These are phyloP conservation scores for Carex cristatella DNA, from an alignment of 176 grass and related monocot genomes.

Conservation along the genomic window DNA sequence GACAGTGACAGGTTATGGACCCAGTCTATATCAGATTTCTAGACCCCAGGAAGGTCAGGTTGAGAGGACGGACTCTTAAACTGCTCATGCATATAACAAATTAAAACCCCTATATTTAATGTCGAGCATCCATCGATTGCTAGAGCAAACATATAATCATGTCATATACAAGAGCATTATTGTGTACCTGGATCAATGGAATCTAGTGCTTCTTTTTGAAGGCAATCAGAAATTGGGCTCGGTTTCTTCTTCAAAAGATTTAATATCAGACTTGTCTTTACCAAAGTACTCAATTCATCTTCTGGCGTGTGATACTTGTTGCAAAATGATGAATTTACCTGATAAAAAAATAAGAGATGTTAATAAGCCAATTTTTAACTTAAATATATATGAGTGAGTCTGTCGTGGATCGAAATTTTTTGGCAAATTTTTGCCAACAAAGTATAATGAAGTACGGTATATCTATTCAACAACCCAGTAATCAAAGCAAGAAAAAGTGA, in stretches of 20 bases:
- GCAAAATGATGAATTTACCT: constrained; percentile 48
- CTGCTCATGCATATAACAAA: too few species aligned
- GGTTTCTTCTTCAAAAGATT: constrained; percentile 79
- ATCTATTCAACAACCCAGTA: too few species aligned
- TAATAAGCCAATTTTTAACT: too few species aligned
- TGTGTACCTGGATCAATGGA: constrained; percentile 55
- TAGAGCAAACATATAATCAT: background rate
- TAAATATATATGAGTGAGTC: too few species aligned
- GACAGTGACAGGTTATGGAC: background rate
- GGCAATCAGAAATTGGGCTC: constrained; percentile 36
- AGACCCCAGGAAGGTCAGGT: background rate
- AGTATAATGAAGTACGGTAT: too few species aligned
- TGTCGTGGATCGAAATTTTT: too few species aligned
- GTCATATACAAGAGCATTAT: background rate
- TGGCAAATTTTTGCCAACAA: too few species aligned
- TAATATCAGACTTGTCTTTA: constrained; percentile 66
- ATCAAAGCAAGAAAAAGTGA: too few species aligned
- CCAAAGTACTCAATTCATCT: constrained; percentile 71
- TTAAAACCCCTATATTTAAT: background rate
- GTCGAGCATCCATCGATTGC: background rate
- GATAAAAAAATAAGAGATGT: too few species aligned
- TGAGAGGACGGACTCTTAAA: too few species aligned
- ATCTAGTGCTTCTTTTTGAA: constrained; percentile 28
- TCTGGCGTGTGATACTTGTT: constrained; percentile 80
- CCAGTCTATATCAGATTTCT: constrained; percentile 1